A percentile compares a stretch with the other conserved stretches of the same genome.
Conservation (phyloP, 495 filamentous ascomycete genomes). For the Neurospora cerealis region DNA sequence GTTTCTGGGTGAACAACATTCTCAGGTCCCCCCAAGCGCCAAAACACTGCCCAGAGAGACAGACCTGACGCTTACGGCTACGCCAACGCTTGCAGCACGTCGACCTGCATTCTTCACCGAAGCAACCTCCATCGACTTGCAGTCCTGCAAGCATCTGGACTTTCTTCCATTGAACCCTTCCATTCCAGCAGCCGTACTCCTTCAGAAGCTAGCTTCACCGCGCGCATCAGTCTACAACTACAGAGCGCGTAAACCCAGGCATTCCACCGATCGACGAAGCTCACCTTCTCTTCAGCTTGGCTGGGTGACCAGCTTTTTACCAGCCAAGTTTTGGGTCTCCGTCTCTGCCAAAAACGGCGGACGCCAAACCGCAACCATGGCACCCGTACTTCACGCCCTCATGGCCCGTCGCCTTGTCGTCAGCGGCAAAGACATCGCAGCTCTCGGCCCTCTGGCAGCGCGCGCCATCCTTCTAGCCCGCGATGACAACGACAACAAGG, state of each 20-base stretch:
- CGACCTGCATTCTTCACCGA: background rate
- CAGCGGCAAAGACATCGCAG: conserved; percentile 7
- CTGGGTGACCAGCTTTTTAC: conserved; percentile 16
- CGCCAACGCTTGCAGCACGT: background rate
- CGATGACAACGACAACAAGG: conserved; percentile 7
- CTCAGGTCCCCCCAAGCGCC: background rate
- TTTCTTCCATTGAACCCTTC: background rate
- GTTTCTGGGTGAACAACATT: background rate
- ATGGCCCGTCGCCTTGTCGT: conserved; percentile 2
- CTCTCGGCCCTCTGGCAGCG: conserved; percentile 32
- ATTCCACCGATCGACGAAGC: background rate
- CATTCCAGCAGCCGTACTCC: background rate
- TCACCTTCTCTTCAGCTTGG: conserved; percentile 7
- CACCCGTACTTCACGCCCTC: conserved; percentile 18
- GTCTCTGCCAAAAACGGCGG: background rate
- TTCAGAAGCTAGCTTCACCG: background rate
- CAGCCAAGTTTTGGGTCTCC: conserved; percentile 9
- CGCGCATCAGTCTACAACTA: background rate
- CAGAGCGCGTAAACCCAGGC: background rate
- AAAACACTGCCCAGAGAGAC: background rate
- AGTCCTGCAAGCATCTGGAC: background rate
- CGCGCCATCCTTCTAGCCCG: conserved; percentile 29
- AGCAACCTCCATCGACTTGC: background rate
- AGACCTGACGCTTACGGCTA: background rate
- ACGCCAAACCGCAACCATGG: conserved; percentile 13